A percentile compares a stretch with the other conserved stretches of the same genome.
These are phyloP conservation scores for Mycothermus thermophilus DNA, from an alignment of 495 filamentous ascomycete genomes.

Conservation along the genomic window DNA sequence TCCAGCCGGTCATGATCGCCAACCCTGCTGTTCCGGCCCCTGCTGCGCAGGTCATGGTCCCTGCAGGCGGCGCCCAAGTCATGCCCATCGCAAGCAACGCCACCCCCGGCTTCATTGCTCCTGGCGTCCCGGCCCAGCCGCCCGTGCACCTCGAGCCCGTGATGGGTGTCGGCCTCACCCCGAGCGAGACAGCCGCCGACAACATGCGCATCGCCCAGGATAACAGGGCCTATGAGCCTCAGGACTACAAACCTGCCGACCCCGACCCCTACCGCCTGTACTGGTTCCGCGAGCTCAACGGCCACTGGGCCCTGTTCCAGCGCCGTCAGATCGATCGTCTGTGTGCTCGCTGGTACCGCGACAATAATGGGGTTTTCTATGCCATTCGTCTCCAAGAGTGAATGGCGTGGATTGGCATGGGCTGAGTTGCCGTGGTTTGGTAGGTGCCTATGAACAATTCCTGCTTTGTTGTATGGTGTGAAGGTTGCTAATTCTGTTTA, in stretches of 20 bases:
- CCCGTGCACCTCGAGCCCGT: slow-evolving; percentile 18
- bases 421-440: too few species aligned
- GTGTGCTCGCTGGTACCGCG: slow-evolving; percentile 36
- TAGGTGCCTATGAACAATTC: too few species aligned
- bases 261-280: slow-evolving; percentile 38
- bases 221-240: slow-evolving; percentile 29
- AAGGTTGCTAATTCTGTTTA: too few species aligned
- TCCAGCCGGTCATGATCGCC: slow-evolving; percentile 10
- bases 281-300: slow-evolving; percentile 35
- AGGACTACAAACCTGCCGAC: slow-evolving; percentile 39
- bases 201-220: slow-evolving; percentile 25
- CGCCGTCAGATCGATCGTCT: slow-evolving; percentile 38
- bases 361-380: slow-evolving; percentile 34
- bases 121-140: slow-evolving; percentile 4
- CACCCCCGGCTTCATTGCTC: slow-evolving; percentile 5
- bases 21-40: slow-evolving; percentile 1
- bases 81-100: background rate
- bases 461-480: too few species aligned
- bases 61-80: slow-evolving; percentile 2
- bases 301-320: slow-evolving; percentile 31
- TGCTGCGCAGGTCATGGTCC: background rate
- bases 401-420: too few species aligned
- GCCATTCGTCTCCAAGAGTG: slow-evolving; percentile 25
- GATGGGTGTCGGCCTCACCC: slow-evolving; percentile 27
- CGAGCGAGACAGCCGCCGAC: slow-evolving; percentile 23